phyloP scores from a whole-genome alignment of 108 stramenopile genomes.

The Aurantiochytrium sp. region DNA sequence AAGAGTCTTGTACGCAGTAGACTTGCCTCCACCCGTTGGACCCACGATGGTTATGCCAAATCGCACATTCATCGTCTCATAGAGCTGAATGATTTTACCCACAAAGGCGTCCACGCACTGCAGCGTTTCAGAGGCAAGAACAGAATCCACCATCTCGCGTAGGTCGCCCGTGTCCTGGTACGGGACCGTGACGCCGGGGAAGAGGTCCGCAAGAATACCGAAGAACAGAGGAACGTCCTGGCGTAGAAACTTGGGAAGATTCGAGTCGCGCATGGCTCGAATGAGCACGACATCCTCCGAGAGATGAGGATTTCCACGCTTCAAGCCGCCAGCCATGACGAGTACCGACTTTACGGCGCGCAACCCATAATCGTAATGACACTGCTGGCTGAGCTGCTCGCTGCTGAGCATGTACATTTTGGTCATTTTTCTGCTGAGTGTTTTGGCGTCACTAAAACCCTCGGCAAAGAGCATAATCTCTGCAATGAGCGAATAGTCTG shows the following conservation, averaged over 20 bases:
- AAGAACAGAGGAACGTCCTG: constrained; percentile 55
- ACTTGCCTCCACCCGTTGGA: constrained; percentile 55
- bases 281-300: constrained; percentile 54
- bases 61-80: constrained; percentile 58
- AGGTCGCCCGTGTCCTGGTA: constrained; percentile 49
- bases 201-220: constrained; percentile 54
- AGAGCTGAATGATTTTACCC: constrained; percentile 44
- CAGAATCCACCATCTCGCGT: background rate
- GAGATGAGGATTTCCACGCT: constrained; percentile 17
- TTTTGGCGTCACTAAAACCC: constrained; percentile 39
- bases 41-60: constrained; percentile 59
- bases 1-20: constrained; percentile 37
- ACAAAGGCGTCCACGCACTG: background rate
- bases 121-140: background rate
- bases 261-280: constrained; percentile 52
- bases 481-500: constrained; percentile 46
- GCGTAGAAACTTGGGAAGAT: constrained; percentile 57
- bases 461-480: constrained; percentile 51
- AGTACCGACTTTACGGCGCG: constrained; percentile 53
- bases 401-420: constrained; percentile 39
- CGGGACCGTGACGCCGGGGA: constrained; percentile 48
- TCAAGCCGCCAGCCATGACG: constrained; percentile 42
- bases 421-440: constrained; percentile 10
- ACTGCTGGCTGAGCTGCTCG: constrained; percentile 49
- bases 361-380: constrained; percentile 53